Conservation (phyloP, 495 filamentous ascomycete genomes). For the Podospora conica region DNA sequence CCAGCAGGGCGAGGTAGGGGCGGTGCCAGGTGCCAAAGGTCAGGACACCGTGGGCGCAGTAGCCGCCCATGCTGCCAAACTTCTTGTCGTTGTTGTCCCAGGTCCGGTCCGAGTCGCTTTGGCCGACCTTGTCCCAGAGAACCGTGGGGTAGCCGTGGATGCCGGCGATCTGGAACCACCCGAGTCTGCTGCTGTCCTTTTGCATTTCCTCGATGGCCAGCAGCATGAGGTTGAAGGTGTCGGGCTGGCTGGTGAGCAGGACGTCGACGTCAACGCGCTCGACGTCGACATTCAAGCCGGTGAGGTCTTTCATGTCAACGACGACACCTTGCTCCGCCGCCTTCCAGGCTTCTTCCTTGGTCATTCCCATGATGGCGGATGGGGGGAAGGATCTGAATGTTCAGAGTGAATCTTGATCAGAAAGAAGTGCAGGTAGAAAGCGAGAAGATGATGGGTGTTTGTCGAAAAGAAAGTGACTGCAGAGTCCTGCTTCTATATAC, state of each 20-base stretch:
- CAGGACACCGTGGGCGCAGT: conserved; percentile 54
- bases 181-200: not conserved
- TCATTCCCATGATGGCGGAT: not conserved
- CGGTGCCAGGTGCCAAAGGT: conserved; percentile 63
- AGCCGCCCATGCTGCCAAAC: conserved; percentile 17
- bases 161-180: not conserved
- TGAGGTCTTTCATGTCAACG: conserved; percentile 2
- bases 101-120: not conserved
- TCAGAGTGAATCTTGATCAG: not conserved
- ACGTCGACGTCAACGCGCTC: not conserved
- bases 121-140: not conserved
- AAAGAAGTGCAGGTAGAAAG: not conserved
- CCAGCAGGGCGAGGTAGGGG: conserved; percentile 51
- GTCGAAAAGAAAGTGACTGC: not conserved
- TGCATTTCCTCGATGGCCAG: not conserved
- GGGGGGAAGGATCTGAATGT: no score
- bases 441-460: not conserved
- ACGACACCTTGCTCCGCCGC: not conserved
- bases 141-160: not conserved
- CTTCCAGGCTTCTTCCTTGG: not conserved
- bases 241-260: not conserved
- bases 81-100: not conserved
- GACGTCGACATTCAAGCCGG: not conserved
- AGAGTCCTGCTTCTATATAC: not conserved
- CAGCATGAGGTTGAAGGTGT: conserved; percentile 9